These are phyloP conservation scores for Coccomyxa subellipsoidea DNA, from an alignment of 163 green algal genomes.

Conservation along the genomic window DNA sequence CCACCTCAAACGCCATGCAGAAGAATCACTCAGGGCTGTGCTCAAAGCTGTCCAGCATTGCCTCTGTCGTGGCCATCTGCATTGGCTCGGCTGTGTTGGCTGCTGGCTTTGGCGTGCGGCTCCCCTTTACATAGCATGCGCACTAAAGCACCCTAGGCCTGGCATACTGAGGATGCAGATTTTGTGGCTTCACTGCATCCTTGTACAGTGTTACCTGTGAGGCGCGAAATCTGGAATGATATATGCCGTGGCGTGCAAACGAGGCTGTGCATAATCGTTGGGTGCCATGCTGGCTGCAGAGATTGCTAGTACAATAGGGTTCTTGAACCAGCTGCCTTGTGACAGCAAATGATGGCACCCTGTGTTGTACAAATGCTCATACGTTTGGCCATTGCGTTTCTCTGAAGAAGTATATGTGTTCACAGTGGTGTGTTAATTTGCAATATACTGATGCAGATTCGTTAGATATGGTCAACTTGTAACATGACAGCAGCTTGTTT, in stretches of 20 bases:
- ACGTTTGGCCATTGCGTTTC: neutral
- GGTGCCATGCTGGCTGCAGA: no score
- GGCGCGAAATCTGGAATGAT: neutral
- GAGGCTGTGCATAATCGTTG: no score
- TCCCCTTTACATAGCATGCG: constrained; percentile 29
- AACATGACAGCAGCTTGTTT: no score
- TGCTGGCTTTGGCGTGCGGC: neutral
- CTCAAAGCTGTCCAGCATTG: constrained; percentile 67
- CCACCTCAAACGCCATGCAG: constrained; percentile 66
- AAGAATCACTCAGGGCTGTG: constrained; percentile 64
- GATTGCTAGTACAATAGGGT: neutral
- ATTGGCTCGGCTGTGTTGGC: constrained; percentile 63
- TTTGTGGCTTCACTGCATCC: neutral
- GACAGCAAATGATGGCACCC: neutral
- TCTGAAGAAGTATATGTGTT: neutral
- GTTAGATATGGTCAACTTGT: no score
- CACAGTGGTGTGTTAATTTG: no score
- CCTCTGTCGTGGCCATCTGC: constrained; percentile 61
- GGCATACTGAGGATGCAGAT: neutral
- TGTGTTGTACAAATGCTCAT: neutral
- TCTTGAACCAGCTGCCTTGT: neutral
- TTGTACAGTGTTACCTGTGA: neutral
- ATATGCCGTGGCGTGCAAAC: neutral
- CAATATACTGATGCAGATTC: no score
- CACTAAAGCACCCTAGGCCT: constrained; percentile 5